Conservation (phyloP, 2,329 filamentous ascomycete genomes). For the Metarhizium humberi region DNA sequence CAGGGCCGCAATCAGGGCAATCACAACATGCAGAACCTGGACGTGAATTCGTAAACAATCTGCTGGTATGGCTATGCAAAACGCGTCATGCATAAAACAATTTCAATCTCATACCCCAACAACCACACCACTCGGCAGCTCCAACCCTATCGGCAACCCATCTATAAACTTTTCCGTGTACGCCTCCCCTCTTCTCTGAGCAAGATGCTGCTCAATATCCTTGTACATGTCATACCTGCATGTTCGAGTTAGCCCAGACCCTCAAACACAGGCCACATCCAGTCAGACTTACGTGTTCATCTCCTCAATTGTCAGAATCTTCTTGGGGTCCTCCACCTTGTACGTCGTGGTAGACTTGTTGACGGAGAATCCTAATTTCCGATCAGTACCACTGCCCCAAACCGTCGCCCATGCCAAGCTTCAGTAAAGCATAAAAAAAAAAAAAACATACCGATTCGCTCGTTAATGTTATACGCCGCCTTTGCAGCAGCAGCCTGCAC, state of each 20-base stretch:
- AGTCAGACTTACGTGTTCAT: slow-evolving; percentile 49
- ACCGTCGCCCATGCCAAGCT: background rate
- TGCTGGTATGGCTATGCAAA: too few species aligned
- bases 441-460: slow-evolving; percentile 42
- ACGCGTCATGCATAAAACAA: too few species aligned
- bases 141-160: slow-evolving; percentile 37
- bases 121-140: slow-evolving; percentile 38
- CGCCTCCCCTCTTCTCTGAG: slow-evolving; percentile 18
- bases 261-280: background rate
- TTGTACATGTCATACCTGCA: slow-evolving; percentile 48
- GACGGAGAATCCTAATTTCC: slow-evolving; percentile 43
- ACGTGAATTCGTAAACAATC: background rate
- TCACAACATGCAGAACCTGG: background rate
- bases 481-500: slow-evolving; percentile 49
- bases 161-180: slow-evolving; percentile 29
- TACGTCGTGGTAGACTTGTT: slow-evolving; percentile 49
- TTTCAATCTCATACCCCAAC: slow-evolving; percentile 12
- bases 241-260: background rate
- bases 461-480: slow-evolving; percentile 52
- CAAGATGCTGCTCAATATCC: slow-evolving; percentile 42
- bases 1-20: too few species aligned
- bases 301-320: slow-evolving; percentile 58
- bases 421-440: background rate
- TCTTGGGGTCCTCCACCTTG: slow-evolving; percentile 51
- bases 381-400: too few species aligned